Evolutionary conservation across 2,329 filamentous ascomycete genomes (phyloP).

Genomic region (Neopestalotiopsis sp.): DNA sequence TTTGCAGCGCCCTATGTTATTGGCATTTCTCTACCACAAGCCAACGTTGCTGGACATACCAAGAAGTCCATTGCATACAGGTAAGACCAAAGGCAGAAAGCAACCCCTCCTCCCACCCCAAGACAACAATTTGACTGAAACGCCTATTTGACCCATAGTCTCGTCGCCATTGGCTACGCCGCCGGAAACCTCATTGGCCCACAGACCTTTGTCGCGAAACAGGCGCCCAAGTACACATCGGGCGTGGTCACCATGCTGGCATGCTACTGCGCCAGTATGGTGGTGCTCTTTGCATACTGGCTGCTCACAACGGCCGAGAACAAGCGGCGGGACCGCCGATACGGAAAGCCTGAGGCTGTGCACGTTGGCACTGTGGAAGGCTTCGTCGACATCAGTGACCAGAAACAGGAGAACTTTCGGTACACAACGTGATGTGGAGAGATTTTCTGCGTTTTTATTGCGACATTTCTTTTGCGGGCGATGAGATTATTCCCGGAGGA

Average conservation of each 20-base stretch:
- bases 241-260: constrained; percentile 43
- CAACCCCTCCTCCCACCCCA: not conserved
- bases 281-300: constrained; percentile 39
- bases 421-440: not conserved
- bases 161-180: constrained; percentile 45
- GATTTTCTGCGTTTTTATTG: not conserved
- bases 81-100: not conserved
- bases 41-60: constrained; percentile 38
- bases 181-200: constrained; percentile 48
- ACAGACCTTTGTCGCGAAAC: constrained; percentile 44
- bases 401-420: not conserved
- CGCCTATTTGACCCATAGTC: constrained; percentile 21
- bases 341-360: constrained; percentile 29
- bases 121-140: not conserved
- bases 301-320: constrained; percentile 31
- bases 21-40: constrained; percentile 32
- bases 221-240: constrained; percentile 44
- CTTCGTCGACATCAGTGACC: constrained; percentile 19
- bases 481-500: no score
- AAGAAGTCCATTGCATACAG: constrained; percentile 45
- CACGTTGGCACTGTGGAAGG: constrained; percentile 29
- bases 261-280: constrained; percentile 40
- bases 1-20: constrained; percentile 33
- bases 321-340: constrained; percentile 30
- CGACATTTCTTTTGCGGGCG: no score